These are phyloP conservation scores for Dovyalis caffra DNA, from an alignment of 345 rosid genomes.

Conservation along the genomic window DNA sequence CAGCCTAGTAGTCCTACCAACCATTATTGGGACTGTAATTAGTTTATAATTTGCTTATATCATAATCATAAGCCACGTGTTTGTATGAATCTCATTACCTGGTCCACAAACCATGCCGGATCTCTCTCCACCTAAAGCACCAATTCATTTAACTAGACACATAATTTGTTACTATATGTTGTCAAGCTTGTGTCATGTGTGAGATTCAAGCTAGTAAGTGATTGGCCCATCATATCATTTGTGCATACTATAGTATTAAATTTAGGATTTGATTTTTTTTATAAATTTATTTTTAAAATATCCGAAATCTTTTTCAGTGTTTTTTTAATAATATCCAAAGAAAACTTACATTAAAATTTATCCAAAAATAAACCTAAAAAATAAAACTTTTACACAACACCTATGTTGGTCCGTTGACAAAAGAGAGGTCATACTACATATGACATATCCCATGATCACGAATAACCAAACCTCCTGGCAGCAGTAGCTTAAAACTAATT, in stretches of 20 bases:
- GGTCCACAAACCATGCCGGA: conserved; percentile 17
- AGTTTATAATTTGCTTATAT: not conserved
- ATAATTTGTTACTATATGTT: not conserved
- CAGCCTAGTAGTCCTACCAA: not conserved
- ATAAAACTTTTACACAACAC: not conserved
- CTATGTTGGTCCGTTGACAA: not conserved
- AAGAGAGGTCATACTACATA: not conserved
- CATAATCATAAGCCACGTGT: conserved; percentile 31
- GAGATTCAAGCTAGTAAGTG: not conserved
- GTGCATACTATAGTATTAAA: too few relatives aligned
- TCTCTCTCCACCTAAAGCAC: conserved; percentile 26
- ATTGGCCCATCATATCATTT: not conserved
- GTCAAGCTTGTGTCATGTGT: not conserved
- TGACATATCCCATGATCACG: too few relatives aligned
- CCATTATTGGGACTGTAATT: not conserved
- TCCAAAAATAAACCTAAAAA: too few relatives aligned
- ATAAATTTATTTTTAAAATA: too few relatives aligned
- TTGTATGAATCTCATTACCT: conserved; percentile 14
- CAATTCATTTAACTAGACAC: conserved; percentile 12
- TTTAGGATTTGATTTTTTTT: too few relatives aligned
- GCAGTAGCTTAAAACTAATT: not conserved
- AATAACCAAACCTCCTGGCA: not conserved
- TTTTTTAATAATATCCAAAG: too few relatives aligned
- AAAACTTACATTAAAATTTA: too few relatives aligned
- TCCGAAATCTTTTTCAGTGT: too few relatives aligned